phyloP scores from a whole-genome alignment of 768 basidiomycete species.

The Mycena polygramma region DNA sequence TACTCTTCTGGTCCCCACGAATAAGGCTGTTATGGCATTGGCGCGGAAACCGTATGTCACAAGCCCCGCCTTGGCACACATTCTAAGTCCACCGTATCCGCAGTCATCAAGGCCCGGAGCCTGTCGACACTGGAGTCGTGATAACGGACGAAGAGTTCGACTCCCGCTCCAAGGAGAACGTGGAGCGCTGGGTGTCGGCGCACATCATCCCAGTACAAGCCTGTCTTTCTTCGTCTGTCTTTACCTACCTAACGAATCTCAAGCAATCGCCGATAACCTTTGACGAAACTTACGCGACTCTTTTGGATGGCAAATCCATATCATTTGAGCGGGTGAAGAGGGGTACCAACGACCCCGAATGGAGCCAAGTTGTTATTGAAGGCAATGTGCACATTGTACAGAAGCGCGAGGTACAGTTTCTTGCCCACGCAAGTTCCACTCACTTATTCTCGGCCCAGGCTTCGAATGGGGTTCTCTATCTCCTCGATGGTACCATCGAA shows the following conservation, averaged over 20 bases:
- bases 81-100: slow-evolving; percentile 18
- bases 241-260: not conserved
- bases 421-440: slow-evolving; percentile 1
- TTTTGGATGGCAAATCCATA: slow-evolving; percentile 70
- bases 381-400: slow-evolving; percentile 66
- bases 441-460: slow-evolving; percentile 45
- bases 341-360: slow-evolving; percentile 58
- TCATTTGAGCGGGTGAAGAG: slow-evolving; percentile 59
- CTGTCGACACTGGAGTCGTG: slow-evolving; percentile 58
- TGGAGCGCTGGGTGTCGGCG: slow-evolving; percentile 84
- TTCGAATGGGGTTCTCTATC: slow-evolving; percentile 58
- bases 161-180: slow-evolving; percentile 69
- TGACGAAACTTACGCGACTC: slow-evolving; percentile 64
- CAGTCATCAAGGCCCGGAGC: slow-evolving; percentile 72
- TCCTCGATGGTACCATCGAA: slow-evolving; percentile 59
- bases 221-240: not conserved
- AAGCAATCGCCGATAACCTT: slow-evolving; percentile 65
- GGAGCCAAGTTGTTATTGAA: slow-evolving; percentile 71
- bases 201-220: slow-evolving; percentile 84
- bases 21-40: slow-evolving; percentile 89
- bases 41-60: slow-evolving; percentile 82
- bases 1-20: slow-evolving; percentile 87
- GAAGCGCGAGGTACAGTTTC: slow-evolving; percentile 69
- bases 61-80: not conserved
- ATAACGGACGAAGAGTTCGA: slow-evolving; percentile 80